Base-by-base conservation (phyloP, 306 rosid species). In the Malus sieversii region DNA sequence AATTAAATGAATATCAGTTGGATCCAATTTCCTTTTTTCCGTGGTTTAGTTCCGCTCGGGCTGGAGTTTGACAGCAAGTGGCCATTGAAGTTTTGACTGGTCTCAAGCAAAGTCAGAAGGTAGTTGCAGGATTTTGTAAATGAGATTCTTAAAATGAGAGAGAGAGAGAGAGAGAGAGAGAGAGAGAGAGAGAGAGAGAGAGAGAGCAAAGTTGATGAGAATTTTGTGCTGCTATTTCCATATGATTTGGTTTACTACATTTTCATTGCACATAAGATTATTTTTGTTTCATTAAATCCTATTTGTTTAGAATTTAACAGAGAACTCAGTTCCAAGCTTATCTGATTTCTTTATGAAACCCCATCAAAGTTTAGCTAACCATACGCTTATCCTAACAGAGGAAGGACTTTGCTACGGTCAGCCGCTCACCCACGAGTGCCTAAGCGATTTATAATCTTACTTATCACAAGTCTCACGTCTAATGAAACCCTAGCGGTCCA, bases 71-170 rank as follows among this genome's bases (percentile, higher is more conserved):
- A 66, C 61, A 66, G 81, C 72, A 75, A 78, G 66, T 68, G 79
- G 77, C 66, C 46, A 67, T 64, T 61, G 75, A 87, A 82, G 83
- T 76, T 59, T 57, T 80, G 83, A 82, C 86, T 79, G 11, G 16
- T 78, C 53, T 71, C 78, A 68, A 64, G 51, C 79, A 78, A 44
- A 70, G 32, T 67, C 77, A 22, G 48, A 74, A 33, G 77, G 35
- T 80, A 77, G 70, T 81, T 66, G 58, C 70, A 62, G 32, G 65
- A 76, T 53, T 71, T 82, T 76, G 85, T 60, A 40, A 58, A 55
- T 32, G 66, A 61, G 77, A 78, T 75, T 32, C 64, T 59, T 70
- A n/a, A 8, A 61, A 48, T 82, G 77, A 69, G 4, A 45, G 67
- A 45, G 71, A 69, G 66, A 73, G 78, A 48, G 52, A 46, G 18